These are phyloP conservation scores for Suhomyces maxii DNA, from an alignment of 1,139 yeast genomes.

Conservation along the genomic window DNA sequence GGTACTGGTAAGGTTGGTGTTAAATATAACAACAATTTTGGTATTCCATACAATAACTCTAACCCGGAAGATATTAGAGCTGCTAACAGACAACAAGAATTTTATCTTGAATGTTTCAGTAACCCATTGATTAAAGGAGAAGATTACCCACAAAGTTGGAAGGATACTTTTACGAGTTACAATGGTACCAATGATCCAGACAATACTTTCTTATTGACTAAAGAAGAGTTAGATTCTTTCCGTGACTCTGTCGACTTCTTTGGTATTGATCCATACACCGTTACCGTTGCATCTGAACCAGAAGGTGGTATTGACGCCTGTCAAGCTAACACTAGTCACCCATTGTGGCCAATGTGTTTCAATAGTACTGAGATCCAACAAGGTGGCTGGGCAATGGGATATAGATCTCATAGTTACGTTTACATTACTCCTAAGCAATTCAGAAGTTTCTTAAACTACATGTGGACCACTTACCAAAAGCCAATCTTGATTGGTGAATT, in stretches of 20 bases:
- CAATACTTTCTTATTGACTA: constrained; percentile 20
- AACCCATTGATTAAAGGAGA: constrained; percentile 33
- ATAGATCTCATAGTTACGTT: constrained; percentile 24
- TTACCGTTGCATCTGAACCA: constrained; percentile 22
- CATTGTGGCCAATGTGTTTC: constrained; percentile 24
- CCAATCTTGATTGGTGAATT: constrained; percentile 30
- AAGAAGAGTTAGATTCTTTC: constrained; percentile 24
- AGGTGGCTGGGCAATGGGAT: constrained; percentile 32
- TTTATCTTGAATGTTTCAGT: constrained; percentile 27
- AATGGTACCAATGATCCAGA: constrained; percentile 8
- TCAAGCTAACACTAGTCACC: constrained; percentile 15
- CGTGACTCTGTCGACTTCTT: constrained; percentile 30
- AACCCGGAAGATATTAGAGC: constrained; percentile 23
- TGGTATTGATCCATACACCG: constrained; percentile 39
- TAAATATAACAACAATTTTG: constrained; percentile 20
- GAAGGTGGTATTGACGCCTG: constrained; percentile 21
- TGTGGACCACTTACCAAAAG: constrained; percentile 21
- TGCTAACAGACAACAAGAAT: constrained; percentile 26
- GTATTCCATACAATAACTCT: constrained; percentile 19
- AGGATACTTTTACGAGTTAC: constrained; percentile 19
- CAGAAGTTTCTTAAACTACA: constrained; percentile 20
- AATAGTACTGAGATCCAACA: constrained; percentile 15
- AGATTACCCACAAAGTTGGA: constrained; percentile 30
- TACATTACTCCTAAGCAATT: constrained; percentile 23
- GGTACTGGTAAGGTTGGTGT: constrained; percentile 27